Evolutionary conservation across 2,329 filamentous ascomycete genomes (phyloP).

Genomic region (Stachybotrys chlorohalonatus): DNA sequence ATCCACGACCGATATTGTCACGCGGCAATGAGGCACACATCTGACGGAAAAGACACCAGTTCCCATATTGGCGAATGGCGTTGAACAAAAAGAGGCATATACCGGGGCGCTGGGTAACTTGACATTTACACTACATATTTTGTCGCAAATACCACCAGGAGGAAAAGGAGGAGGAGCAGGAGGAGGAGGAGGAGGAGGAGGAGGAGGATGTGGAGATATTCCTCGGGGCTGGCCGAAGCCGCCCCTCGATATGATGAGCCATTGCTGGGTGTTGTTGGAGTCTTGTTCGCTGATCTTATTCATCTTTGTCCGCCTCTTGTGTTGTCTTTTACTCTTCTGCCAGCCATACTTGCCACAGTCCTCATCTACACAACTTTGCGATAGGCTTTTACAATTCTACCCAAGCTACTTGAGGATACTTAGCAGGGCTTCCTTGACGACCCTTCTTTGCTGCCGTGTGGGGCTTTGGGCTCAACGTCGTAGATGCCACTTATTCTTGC

Average conservation of each 20-base stretch:
- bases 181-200: not conserved
- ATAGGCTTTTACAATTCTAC: no score
- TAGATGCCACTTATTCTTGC: not conserved
- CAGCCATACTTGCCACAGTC: no score
- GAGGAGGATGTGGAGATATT: constrained; percentile 2
- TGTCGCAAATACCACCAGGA: constrained; percentile 9
- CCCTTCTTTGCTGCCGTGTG: no score
- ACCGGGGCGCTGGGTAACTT: constrained; percentile 26
- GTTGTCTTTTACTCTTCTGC: constrained; percentile 1
- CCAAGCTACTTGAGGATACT: no score
- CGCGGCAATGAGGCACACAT: constrained; percentile 23
- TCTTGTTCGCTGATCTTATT: constrained; percentile 3
- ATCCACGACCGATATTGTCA: constrained; percentile 14
- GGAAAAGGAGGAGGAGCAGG: not conserved
- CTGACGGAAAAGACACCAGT: constrained; percentile 21
- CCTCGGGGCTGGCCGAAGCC: not conserved
- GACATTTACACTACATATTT: constrained; percentile 22
- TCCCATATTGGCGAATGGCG: constrained; percentile 29
- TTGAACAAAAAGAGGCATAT: constrained; percentile 27
- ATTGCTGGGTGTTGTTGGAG: constrained; percentile 5
- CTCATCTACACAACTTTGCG: no score
- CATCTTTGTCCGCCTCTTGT: constrained; percentile 2
- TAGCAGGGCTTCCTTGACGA: no score
- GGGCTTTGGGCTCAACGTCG: no score
- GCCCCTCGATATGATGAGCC: not conserved